Percentiles rank a stretch among this genome's conserved stretches.
Conservation (phyloP, 805 yeast genomes). For the Kockiozyma suomiensis region DNA sequence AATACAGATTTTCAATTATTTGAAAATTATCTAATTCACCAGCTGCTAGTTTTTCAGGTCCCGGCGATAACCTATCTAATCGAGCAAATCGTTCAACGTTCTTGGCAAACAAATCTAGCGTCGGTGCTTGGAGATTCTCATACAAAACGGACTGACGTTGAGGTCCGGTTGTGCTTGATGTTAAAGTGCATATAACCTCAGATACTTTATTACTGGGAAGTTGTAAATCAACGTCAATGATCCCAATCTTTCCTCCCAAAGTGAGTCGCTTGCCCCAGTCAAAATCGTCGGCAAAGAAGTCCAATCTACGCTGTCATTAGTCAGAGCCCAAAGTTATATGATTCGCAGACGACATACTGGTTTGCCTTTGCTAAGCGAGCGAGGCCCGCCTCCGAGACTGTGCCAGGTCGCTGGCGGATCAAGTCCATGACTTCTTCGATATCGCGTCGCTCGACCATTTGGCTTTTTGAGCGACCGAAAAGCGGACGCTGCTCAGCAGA, state of each 20-base stretch:
- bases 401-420: slow-evolving; percentile 42
- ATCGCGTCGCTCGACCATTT: slow-evolving; percentile 6
- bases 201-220: slow-evolving; percentile 23
- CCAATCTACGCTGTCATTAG: slow-evolving; percentile 39
- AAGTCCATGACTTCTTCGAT: slow-evolving; percentile 33
- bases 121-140: slow-evolving; percentile 38
- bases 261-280: slow-evolving; percentile 43
- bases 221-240: slow-evolving; percentile 42
- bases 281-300: slow-evolving; percentile 44
- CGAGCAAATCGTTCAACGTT: slow-evolving; percentile 42
- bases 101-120: slow-evolving; percentile 42
- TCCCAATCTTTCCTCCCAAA: slow-evolving; percentile 45
- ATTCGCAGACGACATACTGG: slow-evolving; percentile 27
- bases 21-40: slow-evolving; percentile 43
- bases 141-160: slow-evolving; percentile 37
- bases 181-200: slow-evolving; percentile 36
- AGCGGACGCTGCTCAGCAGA: slow-evolving; percentile 4
- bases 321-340: no score
- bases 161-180: slow-evolving; percentile 30
- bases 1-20: slow-evolving; percentile 40
- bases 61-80: slow-evolving; percentile 43
- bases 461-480: slow-evolving; percentile 21
- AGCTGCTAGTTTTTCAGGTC: slow-evolving; percentile 43
- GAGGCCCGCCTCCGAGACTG: slow-evolving; percentile 43
- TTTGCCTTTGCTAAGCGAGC: slow-evolving; percentile 40